phyloP scores from a whole-genome alignment of 108 stramenopile genomes.

The Seminavis robusta region DNA sequence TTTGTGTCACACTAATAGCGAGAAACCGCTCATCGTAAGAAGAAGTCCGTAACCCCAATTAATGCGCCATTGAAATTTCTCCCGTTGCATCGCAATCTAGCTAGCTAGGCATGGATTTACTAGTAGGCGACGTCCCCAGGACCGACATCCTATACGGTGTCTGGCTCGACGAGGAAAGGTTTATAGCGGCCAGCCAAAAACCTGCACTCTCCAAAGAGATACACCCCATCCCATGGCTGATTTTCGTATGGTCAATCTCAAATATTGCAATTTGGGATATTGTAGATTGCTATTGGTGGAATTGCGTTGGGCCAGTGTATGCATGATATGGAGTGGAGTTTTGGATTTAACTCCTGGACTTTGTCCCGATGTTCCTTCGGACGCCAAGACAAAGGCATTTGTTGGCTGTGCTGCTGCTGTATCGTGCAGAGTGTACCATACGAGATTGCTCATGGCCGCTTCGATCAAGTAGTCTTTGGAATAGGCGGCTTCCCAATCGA shows the following conservation, averaged over 20 bases:
- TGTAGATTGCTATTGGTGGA: too few species aligned
- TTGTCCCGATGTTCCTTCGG: slow-evolving; percentile 33
- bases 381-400: slow-evolving; percentile 4
- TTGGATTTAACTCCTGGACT: slow-evolving; percentile 59
- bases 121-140: too few species aligned
- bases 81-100: too few species aligned
- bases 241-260: neutral
- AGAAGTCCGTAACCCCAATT: too few species aligned
- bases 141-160: too few species aligned
- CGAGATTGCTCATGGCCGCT: slow-evolving; percentile 1
- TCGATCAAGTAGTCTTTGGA: slow-evolving; percentile 61
- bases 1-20: too few species aligned
- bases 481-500: slow-evolving; percentile 84
- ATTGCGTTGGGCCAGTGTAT: slow-evolving; percentile 38
- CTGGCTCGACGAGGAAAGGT: too few species aligned
- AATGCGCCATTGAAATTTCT: too few species aligned
- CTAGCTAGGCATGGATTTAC: too few species aligned
- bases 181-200: neutral
- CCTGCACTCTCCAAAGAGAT: slow-evolving; percentile 5
- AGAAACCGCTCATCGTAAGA: too few species aligned
- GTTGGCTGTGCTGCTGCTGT: slow-evolving; percentile 9
- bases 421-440: neutral
- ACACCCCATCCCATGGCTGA: slow-evolving; percentile 7
- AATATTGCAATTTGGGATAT: neutral
- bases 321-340: slow-evolving; percentile 61